phyloP scores from a whole-genome alignment of 148 eudicot genomes.

The Persicaria tinctoria region DNA sequence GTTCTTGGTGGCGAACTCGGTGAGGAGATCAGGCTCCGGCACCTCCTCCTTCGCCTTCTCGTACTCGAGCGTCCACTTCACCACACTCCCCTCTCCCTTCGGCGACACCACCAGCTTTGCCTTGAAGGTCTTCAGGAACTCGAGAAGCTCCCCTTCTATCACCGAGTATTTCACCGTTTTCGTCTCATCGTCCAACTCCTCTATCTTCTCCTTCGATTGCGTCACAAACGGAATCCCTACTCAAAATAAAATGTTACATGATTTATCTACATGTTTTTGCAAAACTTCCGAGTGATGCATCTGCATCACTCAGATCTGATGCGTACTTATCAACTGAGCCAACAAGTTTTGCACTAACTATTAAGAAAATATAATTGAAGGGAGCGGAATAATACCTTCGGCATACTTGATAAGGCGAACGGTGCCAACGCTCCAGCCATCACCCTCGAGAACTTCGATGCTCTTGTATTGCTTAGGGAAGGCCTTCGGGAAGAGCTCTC shows the following conservation, averaged over 20 bases:
- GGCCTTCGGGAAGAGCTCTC: conserved; percentile 7
- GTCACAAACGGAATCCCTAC: conserved; percentile 11
- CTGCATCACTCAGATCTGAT: too few relatives aligned
- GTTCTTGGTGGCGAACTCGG: conserved; percentile 11
- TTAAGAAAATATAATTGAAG: not conserved
- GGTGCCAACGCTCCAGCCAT: conserved; percentile 11
- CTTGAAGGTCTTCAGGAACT: conserved; percentile 17
- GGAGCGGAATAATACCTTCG: conserved; percentile 5
- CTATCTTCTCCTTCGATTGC: conserved; percentile 14
- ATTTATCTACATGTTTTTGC: too few relatives aligned
- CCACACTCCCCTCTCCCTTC: conserved; percentile 10
- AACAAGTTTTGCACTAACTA: too few relatives aligned
- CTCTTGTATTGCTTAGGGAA: conserved; percentile 16
- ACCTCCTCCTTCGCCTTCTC: conserved; percentile 22
- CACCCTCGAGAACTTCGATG: conserved; percentile 13
- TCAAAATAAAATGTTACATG: too few relatives aligned
- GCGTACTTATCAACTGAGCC: too few relatives aligned
- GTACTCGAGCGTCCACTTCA: conserved; percentile 25
- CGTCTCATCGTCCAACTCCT: conserved; percentile 10
- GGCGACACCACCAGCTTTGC: conserved; percentile 15
- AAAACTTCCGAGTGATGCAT: too few relatives aligned
- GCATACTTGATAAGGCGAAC: conserved; percentile 12
- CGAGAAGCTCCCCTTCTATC: conserved; percentile 17
- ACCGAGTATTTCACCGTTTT: conserved; percentile 13
- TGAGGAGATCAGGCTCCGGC: conserved; percentile 19